Evolutionary conservation across 805 yeast genomes (phyloP), one percentile per base, ranked within the genome.

Genomic region (Torulaspora franciscae): DNA sequence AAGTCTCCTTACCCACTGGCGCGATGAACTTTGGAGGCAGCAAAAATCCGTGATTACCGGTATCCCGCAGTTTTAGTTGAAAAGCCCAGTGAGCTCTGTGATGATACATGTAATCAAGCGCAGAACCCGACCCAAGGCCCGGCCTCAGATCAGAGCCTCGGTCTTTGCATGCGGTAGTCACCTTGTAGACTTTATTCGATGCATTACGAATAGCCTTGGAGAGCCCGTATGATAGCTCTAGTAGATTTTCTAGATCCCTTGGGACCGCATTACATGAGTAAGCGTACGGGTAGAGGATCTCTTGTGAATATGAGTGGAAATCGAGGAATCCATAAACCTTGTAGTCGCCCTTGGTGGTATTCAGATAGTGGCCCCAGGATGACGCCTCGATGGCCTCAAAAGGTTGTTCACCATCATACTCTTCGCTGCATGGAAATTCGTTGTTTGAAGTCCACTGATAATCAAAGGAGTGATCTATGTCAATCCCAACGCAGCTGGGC

Each of bases 301-400:
- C 91, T 62, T 87, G 91, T 1, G 95, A 78, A 61, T 88, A 88
- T 1, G 95, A 84, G 59, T 86, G 95, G 53, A 86, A 73, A 62
- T 89, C 96, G 32, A 88, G 68, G 60, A 79, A 88, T 1, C 95
- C 95, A 60, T 77, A 76, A 28, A 85, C 76, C 30, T 76, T 73
- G 57, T 83, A 85, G 48, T 76, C 72, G 26, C 61, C 47, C 42
- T 64, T 65, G 1, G 67, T 61, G 25, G 59, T 52, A 54, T 73
- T 74, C 50, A 79, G 59, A 49, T 74, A 76, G 4, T 61, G 59
- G 46, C 74, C 70, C 72, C 79, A 71, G 9, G 71, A 65, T 23
- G 66, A 64, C 17, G 82, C 75, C 52, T 83, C 89, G 19, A 76
- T 59, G 6, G 84, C 79, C 54, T 78, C 93, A 58, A 83, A 80